Base-by-base conservation (phyloP, 2,329 filamentous ascomycete genomes). In the Aspergillus fructus region DNA sequence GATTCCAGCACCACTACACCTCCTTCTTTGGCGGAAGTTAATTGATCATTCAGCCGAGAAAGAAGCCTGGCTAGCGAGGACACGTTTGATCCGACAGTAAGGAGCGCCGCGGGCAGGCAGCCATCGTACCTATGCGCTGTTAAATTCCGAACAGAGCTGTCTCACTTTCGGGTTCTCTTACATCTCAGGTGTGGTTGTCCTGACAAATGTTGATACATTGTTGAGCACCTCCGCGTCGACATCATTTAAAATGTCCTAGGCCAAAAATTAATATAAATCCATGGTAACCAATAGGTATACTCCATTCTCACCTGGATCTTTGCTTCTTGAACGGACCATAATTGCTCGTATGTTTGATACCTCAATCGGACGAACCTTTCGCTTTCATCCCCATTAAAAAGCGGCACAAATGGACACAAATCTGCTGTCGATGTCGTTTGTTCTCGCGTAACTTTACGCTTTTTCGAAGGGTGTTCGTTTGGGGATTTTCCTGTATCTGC, bases 381-480 rank as follows among this genome's bases (percentile, higher is more conserved):
- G 30, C 56, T 62, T 58, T 79, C 77, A 12, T 73, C 65, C 13
- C 76, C 76, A 27, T 72, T 69, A 21, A 78, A 63, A 19, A 79
- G 69, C 7, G 73, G 68, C 7, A 74, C 68, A 59, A 79, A 79
- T 5, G 63, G 64, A 17, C 68, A 61, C 4, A 52, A 13, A 11
- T 64, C 55, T 40, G 55, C 21, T 2, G 60, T 55, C 8, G 60
- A 37, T 5, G 57, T 46, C 48, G 59, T 40, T 4, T 51, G 55
- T 6, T 61, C 76, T 53, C 77, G 80, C 0, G 78, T 78, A 7
- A 84, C 75, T 67, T 81, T 85, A 54, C 85, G 80, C 56, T 82
- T 79, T 69, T 89, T 89, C 37, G 79, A 68, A 27, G 85, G 81
- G 40, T 82, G 79, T 49, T 76, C 72, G 27, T 59, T 64, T 45